phyloP scores from a whole-genome alignment of 805 yeast species.

The Kazachstania psychrophila region DNA sequence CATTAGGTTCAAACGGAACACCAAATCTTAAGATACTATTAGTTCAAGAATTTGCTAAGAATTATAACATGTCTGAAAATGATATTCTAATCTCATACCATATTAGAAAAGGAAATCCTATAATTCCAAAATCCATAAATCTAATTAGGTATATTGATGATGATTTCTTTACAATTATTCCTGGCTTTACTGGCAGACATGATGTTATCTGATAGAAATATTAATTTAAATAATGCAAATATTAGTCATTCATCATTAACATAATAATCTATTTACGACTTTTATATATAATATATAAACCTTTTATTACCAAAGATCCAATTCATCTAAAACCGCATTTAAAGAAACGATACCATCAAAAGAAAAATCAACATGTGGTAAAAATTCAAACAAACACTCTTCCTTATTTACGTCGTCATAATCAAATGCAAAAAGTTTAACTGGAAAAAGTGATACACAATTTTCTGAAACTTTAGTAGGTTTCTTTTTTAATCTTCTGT shows the following conservation, averaged over 20 bases:
- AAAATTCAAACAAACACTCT: slow-evolving; percentile 1
- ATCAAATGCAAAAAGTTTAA: too few relatives aligned
- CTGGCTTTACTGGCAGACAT: slow-evolving; percentile 22
- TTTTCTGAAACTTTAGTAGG: too few relatives aligned
- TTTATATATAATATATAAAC: background rate
- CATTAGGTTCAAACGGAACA: slow-evolving; percentile 58
- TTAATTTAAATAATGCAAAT: background rate
- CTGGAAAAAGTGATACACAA: slow-evolving; percentile 1
- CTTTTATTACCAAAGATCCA: background rate
- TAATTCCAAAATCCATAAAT: slow-evolving; percentile 64
- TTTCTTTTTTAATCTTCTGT: too few relatives aligned
- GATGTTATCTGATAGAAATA: background rate
- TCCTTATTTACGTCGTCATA: too few relatives aligned
- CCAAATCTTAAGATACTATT: slow-evolving; percentile 47
- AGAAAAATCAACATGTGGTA: slow-evolving; percentile 2
- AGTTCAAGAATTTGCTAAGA: slow-evolving; percentile 45
- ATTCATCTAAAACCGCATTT: slow-evolving; percentile 2
- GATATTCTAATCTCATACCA: slow-evolving; percentile 58
- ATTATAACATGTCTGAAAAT: slow-evolving; percentile 43
- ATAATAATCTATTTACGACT: background rate
- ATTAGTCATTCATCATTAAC: background rate
- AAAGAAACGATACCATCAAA: slow-evolving; percentile 8
- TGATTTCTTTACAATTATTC: slow-evolving; percentile 19
- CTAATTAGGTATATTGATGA: slow-evolving; percentile 36
- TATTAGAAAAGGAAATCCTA: slow-evolving; percentile 49